A percentile compares a stretch with the other conserved stretches of the same genome.
phyloP scores from a whole-genome alignment of 2,329 filamentous ascomycete genomes.

The Orbilia brochopaga region DNA sequence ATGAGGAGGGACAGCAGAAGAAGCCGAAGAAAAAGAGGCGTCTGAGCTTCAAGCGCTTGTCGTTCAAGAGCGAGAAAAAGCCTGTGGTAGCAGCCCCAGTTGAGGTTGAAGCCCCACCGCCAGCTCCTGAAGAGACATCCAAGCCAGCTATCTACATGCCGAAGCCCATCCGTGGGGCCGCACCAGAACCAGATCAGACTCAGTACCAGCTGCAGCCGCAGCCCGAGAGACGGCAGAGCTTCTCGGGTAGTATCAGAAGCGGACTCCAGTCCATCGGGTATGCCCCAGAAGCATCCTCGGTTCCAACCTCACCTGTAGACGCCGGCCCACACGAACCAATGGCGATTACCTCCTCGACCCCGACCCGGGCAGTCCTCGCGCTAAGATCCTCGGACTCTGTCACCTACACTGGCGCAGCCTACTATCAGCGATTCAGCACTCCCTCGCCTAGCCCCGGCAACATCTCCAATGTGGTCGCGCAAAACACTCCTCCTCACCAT shows the following conservation, averaged over 20 bases:
- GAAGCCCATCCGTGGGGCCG: conserved; percentile 9
- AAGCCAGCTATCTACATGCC: not conserved
- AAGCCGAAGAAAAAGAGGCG: conserved; percentile 41
- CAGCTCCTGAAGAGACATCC: not conserved
- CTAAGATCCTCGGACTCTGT: conserved; percentile 37
- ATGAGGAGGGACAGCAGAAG: conserved; percentile 19
- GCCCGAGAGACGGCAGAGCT: conserved; percentile 45
- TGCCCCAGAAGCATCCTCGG: conserved; percentile 37
- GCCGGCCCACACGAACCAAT: conserved; percentile 26
- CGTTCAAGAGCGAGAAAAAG: conserved; percentile 34
- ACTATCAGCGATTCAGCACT: conserved; percentile 42
- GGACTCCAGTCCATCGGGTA: conserved; percentile 47
- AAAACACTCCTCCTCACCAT: conserved; percentile 5
- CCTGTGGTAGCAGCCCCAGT: conserved; percentile 15
- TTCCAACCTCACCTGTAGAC: conserved; percentile 29
- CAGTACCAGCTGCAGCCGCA: conserved; percentile 45
- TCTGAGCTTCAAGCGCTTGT: conserved; percentile 42
- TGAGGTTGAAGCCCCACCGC: not conserved
- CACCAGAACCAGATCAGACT: conserved; percentile 20
- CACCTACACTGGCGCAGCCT: conserved; percentile 39
- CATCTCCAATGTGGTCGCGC: not conserved
- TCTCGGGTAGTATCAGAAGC: conserved; percentile 48
- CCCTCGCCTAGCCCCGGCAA: conserved; percentile 24
- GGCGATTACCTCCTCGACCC: conserved; percentile 41
- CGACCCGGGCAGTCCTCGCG: conserved; percentile 32